A percentile compares a stretch with the other conserved stretches of the same genome.
Evolutionary conservation across 2,329 filamentous ascomycete species (phyloP).

Genomic region (Helotiales sp.): DNA sequence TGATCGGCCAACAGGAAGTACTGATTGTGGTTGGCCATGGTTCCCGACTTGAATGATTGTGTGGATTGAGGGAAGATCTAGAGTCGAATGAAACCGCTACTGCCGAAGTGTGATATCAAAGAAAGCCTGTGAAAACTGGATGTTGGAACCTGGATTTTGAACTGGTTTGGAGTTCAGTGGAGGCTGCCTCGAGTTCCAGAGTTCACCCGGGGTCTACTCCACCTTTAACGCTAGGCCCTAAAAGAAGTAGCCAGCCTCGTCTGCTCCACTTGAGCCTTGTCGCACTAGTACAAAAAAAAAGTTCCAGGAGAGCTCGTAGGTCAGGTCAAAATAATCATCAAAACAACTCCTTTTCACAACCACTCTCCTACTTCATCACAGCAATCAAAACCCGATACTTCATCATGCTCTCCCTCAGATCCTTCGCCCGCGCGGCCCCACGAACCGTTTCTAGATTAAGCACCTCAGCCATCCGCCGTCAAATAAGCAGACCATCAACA

Average conservation of each 20-base stretch:
- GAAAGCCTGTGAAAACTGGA: background rate
- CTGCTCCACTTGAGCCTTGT: background rate
- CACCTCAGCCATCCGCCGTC: conserved; percentile 9
- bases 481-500: conserved; percentile 16
- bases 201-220: no score
- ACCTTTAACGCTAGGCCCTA: no score
- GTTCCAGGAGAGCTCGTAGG: background rate
- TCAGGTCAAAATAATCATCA: background rate
- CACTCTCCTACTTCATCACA: background rate
- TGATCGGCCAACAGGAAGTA: conserved; percentile 94
- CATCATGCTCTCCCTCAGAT: conserved; percentile 71
- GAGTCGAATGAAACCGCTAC: background rate
- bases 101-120: background rate
- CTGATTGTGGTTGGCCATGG: conserved; percentile 69
- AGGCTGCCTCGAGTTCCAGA: no score
- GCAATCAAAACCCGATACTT: background rate
- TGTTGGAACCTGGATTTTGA: conserved; percentile 9
- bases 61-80: background rate
- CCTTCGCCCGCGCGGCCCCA: conserved; percentile 69
- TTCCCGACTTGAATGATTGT: conserved; percentile 18
- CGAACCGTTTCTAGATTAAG: conserved; percentile 60
- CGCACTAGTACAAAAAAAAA: no score
- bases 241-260: conserved; percentile 6
- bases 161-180: conserved; percentile 15
- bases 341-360: background rate